Evolutionary conservation across 805 yeast genomes (phyloP).

Genomic region (Grigorovia yakushimaensis): DNA sequence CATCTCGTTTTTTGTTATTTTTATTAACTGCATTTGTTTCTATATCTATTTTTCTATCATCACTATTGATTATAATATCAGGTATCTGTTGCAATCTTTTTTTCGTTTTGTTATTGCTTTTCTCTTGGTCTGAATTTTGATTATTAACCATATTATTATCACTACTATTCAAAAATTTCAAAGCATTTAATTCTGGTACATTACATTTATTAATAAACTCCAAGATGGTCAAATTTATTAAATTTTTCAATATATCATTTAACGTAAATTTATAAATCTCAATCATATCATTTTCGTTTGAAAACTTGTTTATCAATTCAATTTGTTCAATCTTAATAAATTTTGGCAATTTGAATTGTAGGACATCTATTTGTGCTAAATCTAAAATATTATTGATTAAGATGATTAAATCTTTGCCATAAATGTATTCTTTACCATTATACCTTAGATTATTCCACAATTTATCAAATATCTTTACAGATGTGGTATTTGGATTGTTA

Average conservation of each 20-base stretch:
- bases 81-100: too few species aligned
- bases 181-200: neutral
- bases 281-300: slow-evolving; percentile 22
- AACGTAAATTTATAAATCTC: slow-evolving; percentile 22
- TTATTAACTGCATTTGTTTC: slow-evolving; percentile 16
- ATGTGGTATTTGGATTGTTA: neutral
- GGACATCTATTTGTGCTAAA: neutral
- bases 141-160: neutral
- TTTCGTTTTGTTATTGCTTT: too few species aligned
- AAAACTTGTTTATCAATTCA: slow-evolving; percentile 21
- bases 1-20: slow-evolving; percentile 15
- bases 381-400: slow-evolving; percentile 7
- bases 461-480: slow-evolving; percentile 8
- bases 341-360: neutral
- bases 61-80: too few species aligned
- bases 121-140: slow-evolving; percentile 7
- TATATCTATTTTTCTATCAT: slow-evolving; percentile 10
- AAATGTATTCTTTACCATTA: slow-evolving; percentile 13
- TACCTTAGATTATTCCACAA: slow-evolving; percentile 21
- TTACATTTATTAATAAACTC: neutral
- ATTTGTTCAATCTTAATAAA: neutral
- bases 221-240: slow-evolving; percentile 26
- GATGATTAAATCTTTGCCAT: slow-evolving; percentile 22
- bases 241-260: slow-evolving; percentile 24
- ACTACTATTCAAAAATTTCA: neutral